Conservation (phyloP, 805 yeast species). For the Komagataella pastoris region DNA sequence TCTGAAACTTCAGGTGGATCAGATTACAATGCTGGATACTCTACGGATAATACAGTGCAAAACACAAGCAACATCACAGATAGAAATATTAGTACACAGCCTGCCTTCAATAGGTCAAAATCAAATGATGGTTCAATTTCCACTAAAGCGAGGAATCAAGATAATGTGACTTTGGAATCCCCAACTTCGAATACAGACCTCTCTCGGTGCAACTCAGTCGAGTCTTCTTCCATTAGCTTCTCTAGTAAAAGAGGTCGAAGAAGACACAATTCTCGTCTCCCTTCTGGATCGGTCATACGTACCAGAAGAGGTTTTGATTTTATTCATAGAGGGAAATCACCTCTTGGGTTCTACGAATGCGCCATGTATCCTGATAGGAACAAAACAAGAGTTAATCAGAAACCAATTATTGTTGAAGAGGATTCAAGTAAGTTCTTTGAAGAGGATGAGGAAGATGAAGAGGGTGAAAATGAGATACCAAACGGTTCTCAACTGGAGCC, state of each 20-base stretch:
- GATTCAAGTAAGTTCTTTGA: not conserved
- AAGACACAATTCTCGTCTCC: not conserved
- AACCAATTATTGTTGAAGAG: not conserved
- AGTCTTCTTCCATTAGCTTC: conserved; percentile 15
- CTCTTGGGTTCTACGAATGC: conserved; percentile 1
- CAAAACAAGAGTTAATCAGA: not conserved
- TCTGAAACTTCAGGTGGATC: conserved; percentile 39
- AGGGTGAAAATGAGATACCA: not conserved
- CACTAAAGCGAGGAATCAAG: conserved; percentile 5
- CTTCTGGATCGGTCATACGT: not conserved
- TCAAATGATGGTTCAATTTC: conserved; percentile 19
- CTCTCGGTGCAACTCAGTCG: conserved; percentile 21
- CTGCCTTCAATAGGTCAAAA: conserved; percentile 13
- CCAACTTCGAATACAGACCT: conserved; percentile 18
- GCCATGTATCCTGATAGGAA: not conserved
- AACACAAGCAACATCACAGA: not conserved
- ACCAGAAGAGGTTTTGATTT: not conserved
- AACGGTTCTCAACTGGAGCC: not conserved
- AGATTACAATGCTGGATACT: conserved; percentile 21
- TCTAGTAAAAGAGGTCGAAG: not conserved
- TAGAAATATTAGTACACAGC: conserved; percentile 7
- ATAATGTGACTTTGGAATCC: conserved; percentile 13
- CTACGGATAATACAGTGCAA: conserved; percentile 14
- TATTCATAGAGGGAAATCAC: conserved; percentile 2
- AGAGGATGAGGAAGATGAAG: not conserved